Percentiles rank a stretch among this genome's conserved stretches.
These are phyloP conservation scores for Vitis rotundifolia DNA, from an alignment of 164 flowering plant species.

Conservation along the genomic window DNA sequence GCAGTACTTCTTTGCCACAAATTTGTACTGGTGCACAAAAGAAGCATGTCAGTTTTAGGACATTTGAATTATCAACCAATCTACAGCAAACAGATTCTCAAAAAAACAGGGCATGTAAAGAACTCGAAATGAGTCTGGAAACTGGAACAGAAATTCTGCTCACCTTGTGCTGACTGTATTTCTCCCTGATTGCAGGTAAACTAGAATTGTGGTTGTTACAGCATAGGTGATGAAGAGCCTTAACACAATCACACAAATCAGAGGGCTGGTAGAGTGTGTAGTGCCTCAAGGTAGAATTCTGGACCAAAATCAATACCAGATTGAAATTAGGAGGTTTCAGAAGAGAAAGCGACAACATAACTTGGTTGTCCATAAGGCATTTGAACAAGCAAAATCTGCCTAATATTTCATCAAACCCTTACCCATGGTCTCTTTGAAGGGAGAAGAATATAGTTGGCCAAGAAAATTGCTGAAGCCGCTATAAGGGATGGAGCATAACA, in stretches of 20 bases:
- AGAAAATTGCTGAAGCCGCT: constrained; percentile 86
- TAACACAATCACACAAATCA: constrained; percentile 58
- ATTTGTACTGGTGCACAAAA: constrained; percentile 67
- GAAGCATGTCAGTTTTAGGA: neutral
- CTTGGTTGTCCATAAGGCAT: too few species aligned
- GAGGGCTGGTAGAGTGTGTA: constrained; percentile 73
- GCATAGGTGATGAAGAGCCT: constrained; percentile 61
- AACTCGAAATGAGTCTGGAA: neutral
- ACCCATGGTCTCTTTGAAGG: constrained; percentile 94
- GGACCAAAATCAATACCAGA: constrained; percentile 9
- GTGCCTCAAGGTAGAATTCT: constrained; percentile 71
- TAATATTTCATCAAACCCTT: constrained; percentile 11
- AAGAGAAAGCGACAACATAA: too few species aligned
- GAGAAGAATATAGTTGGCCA: constrained; percentile 65
- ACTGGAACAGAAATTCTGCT: constrained; percentile 1
- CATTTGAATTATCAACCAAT: too few species aligned
- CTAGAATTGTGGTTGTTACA: constrained; percentile 41
- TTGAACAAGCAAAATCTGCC: neutral
- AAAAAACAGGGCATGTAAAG: neutral
- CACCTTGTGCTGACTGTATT: constrained; percentile 91
- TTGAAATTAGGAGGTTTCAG: neutral
- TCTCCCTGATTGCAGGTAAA: constrained; percentile 79
- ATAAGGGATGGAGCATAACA: constrained; percentile 74
- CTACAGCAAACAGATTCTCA: neutral
- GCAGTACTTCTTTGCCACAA: constrained; percentile 79